These are phyloP conservation scores for Artomyces pyxidatus DNA, from an alignment of 768 basidiomycete species.

Conservation along the genomic window DNA sequence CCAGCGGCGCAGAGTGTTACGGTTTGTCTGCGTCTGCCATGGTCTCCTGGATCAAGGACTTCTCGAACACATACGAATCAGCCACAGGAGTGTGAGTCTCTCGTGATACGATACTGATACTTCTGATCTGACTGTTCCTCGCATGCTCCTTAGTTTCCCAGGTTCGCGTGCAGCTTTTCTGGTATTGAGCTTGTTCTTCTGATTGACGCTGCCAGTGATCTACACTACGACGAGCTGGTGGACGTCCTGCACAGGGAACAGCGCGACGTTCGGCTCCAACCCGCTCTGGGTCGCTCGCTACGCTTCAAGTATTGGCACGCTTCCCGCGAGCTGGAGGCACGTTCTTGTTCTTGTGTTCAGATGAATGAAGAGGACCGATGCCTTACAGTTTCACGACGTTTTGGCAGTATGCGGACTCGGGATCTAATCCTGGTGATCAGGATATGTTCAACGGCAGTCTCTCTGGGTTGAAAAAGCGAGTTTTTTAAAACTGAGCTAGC, in stretches of 20 bases:
- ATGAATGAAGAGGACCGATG: neutral
- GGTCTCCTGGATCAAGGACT: constrained; percentile 57
- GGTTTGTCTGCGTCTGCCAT: constrained; percentile 43
- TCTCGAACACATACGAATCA: constrained; percentile 50
- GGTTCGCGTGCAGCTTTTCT: constrained; percentile 28
- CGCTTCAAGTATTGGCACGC: constrained; percentile 38
- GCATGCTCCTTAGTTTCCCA: neutral
- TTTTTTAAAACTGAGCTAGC: no score
- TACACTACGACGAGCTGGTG: constrained; percentile 66
- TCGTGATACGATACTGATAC: no score
- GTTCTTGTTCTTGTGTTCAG: constrained; percentile 8
- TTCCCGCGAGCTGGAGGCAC: constrained; percentile 52
- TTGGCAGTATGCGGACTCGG: constrained; percentile 53
- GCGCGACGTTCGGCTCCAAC: constrained; percentile 38
- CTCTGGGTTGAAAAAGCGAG: constrained; percentile 30
- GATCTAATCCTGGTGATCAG: constrained; percentile 49
- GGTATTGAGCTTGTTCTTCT: constrained; percentile 23
- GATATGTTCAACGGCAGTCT: constrained; percentile 48
- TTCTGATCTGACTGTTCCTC: no score
- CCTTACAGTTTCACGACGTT: constrained; percentile 38
- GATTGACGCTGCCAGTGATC: constrained; percentile 34
- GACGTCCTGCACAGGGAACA: constrained; percentile 57
- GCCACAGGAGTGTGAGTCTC: constrained; percentile 38
- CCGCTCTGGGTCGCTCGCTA: constrained; percentile 58
- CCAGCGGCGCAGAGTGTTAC: constrained; percentile 45